phyloP scores from a whole-genome alignment of 2,329 filamentous ascomycete species.

The Cercospora beticola region DNA sequence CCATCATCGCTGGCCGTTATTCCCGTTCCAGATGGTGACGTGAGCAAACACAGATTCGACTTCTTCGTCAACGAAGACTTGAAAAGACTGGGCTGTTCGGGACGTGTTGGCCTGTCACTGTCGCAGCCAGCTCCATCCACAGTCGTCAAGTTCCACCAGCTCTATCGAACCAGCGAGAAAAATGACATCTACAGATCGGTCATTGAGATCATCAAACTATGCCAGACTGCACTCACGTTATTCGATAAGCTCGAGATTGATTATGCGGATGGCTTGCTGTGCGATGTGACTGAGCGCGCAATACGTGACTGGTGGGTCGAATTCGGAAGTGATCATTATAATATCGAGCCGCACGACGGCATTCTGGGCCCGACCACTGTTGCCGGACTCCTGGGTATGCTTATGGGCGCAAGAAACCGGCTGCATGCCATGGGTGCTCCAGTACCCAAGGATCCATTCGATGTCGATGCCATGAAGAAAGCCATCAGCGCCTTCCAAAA shows the following conservation, averaged over 20 bases:
- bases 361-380: conserved; percentile 91
- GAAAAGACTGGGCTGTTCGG: conserved; percentile 88
- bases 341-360: conserved; percentile 87
- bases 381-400: conserved; percentile 77
- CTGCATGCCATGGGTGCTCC: conserved; percentile 81
- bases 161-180: conserved; percentile 84
- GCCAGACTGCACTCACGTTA: conserved; percentile 81
- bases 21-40: conserved; percentile 79
- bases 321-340: conserved; percentile 87
- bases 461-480: conserved; percentile 76
- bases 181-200: conserved; percentile 76
- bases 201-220: conserved; percentile 84
- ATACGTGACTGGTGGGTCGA: conserved; percentile 96
- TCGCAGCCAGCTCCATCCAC: conserved; percentile 76
- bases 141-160: conserved; percentile 84
- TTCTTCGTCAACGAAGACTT: conserved; percentile 95
- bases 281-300: conserved; percentile 86
- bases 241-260: conserved; percentile 85
- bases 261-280: conserved; percentile 88
- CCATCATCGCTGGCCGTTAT: conserved; percentile 93
- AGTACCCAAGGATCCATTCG: conserved; percentile 87
- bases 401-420: conserved; percentile 87
- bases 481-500: conserved; percentile 90
- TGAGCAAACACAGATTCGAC: conserved; percentile 72
- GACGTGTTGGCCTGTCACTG: conserved; percentile 80